Conservation (phyloP, 495 filamentous ascomycete genomes). For the Platismatia glauca region DNA sequence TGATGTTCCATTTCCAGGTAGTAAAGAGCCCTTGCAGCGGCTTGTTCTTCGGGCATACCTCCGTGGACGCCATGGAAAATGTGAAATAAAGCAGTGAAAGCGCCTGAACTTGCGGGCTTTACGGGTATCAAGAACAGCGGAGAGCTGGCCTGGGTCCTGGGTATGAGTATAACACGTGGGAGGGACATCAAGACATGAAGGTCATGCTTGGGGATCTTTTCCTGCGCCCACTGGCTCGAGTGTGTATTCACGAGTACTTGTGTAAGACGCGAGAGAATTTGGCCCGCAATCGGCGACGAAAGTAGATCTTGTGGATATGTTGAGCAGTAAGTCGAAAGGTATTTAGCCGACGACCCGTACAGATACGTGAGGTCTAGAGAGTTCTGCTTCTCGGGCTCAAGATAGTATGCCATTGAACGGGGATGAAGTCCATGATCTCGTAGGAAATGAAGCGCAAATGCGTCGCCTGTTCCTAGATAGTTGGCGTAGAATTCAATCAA, state of each 20-base stretch:
- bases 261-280: slow-evolving; percentile 40
- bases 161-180: slow-evolving; percentile 47
- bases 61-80: slow-evolving; percentile 45
- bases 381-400: slow-evolving; percentile 44
- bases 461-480: slow-evolving; percentile 44
- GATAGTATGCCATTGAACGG: slow-evolving; percentile 42
- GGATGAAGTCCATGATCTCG: slow-evolving; percentile 43
- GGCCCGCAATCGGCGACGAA: slow-evolving; percentile 29
- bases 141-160: slow-evolving; percentile 36
- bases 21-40: slow-evolving; percentile 50
- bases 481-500: slow-evolving; percentile 67
- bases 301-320: slow-evolving; percentile 48
- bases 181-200: slow-evolving; percentile 48
- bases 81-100: slow-evolving; percentile 43
- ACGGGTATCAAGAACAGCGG: slow-evolving; percentile 44
- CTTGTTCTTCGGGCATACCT: slow-evolving; percentile 30
- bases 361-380: slow-evolving; percentile 45
- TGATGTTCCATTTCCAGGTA: slow-evolving; percentile 45
- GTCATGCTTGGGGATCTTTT: slow-evolving; percentile 42
- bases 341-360: slow-evolving; percentile 45
- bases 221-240: slow-evolving; percentile 44
- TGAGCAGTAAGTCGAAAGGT: slow-evolving; percentile 48
- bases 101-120: slow-evolving; percentile 42
- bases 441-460: slow-evolving; percentile 48
- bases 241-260: slow-evolving; percentile 35